A percentile compares a stretch with the other conserved stretches of the same genome.
These are phyloP conservation scores for Penium margaritaceum DNA, from an alignment of 139 green algal species.

Conservation along the genomic window DNA sequence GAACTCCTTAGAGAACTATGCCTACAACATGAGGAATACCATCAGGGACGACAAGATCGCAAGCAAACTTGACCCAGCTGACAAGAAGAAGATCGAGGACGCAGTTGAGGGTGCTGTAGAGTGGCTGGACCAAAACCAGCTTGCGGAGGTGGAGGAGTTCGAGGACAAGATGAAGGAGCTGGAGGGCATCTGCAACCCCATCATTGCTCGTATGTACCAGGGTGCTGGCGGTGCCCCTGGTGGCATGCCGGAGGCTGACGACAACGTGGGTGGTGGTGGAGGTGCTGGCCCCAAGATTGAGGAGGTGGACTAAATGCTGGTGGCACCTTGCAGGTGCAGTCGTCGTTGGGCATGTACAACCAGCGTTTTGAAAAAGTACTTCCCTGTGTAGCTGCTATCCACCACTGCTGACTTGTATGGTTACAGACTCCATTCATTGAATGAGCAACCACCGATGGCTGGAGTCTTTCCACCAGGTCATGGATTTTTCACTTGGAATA, in stretches of 20 bases:
- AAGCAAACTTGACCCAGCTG: constrained; percentile 66
- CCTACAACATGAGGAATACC: constrained; percentile 83
- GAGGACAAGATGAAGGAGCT: constrained; percentile 94
- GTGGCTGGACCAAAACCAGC: constrained; percentile 92
- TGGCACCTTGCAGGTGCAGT: no score
- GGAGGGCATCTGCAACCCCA: constrained; percentile 80
- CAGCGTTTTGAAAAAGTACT: no score
- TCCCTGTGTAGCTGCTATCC: no score
- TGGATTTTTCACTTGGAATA: no score
- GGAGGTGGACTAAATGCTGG: constrained; percentile 24
- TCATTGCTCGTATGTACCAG: constrained; percentile 75
- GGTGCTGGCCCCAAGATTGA: constrained; percentile 38
- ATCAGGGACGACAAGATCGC: constrained; percentile 79
- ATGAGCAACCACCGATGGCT: no score
- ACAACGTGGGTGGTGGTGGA: background rate
- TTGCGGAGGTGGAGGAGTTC: constrained; percentile 89
- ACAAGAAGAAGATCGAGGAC: constrained; percentile 83
- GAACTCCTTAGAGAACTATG: constrained; percentile 88
- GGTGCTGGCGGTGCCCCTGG: background rate
- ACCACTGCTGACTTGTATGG: no score
- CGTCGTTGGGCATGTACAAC: no score
- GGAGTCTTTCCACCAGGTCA: no score
- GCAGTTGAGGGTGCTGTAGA: constrained; percentile 71
- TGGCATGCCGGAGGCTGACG: background rate
- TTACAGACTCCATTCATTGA: no score